Evolutionary conservation across 2,329 filamentous ascomycete species (phyloP), one percentile per base, ranked within the genome.

Genomic region (Trichoderma polysporum): DNA sequence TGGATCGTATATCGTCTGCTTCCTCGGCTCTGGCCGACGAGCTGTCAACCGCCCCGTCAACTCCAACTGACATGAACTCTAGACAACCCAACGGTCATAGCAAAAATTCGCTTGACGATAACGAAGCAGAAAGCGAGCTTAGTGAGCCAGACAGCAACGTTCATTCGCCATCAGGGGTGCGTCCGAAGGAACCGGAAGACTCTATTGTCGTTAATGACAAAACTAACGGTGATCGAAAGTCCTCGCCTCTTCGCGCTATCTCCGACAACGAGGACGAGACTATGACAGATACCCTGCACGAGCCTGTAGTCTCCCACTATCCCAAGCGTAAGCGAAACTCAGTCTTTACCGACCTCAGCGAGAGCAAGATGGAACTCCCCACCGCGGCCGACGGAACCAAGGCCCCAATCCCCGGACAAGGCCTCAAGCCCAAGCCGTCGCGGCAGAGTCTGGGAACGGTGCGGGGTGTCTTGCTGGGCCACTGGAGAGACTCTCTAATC

Each of bases 401-500:
- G 7, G 75, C 74, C 19, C 70, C 73, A 3, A n/a, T 33, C 8
- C 66, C 74, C 0, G 68, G 71, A 39, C 49, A 39, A 12, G 65
- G 68, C 22, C 19, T 52, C 13, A 78, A 76, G 52, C 41, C 69
- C 19, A 80, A 75, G 59, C 68, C 75, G 12, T 64, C 72, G 19
- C 74, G 76, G 0, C 68, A 72, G 37, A 77, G 72, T 37, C 61
- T 76, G 15, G 72, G 73, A 17, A 75, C 74, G 13, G 76, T 79
- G 25, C 86, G 85, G 69, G 80, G 81, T 4, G 80, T 86, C 5
- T 74, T 83, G 5, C 78, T 90, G 8, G 87, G 87, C 1, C 84
- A 86, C 39, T 90, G 87, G 87, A 81, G 86, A 59, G 85, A 88
- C 57, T 89, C 87, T 0, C 77, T 78, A 3, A 82, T 85, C 0